Evolutionary conservation across 805 yeast species (phyloP), one percentile per base, ranked within the genome.

Genomic region (Yarrowia sp.): DNA sequence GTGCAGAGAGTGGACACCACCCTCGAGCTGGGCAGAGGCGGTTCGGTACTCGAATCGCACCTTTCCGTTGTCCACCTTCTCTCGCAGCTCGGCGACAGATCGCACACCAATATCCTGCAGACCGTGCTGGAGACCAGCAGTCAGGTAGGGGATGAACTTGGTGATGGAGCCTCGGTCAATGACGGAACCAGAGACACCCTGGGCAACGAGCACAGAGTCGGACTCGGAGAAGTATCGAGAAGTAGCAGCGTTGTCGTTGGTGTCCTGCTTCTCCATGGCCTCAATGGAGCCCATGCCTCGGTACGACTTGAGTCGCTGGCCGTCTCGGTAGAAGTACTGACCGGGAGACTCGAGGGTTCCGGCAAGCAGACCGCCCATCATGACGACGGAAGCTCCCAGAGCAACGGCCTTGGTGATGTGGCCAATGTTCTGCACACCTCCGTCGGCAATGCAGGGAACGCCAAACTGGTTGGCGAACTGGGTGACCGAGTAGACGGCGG

Each of bases 231-330:
- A 95, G 84, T 95, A 95, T 80, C 99, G 89, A 51, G 98, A 92
- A 68, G 99, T 91, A 57, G 99, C 93, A 65, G 99, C 99, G 75
- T 95, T 95, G 73, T 96, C 97, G 77, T 86, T 86, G 74, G 82
- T 83, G 71, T 87, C 86, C 69, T 98, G 90, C 77, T 84, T 80
- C 84, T 92, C 93, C 98, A 93, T 93, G 71, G 99, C 99, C 78
- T 93, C 99, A 73, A 95, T 87, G 45, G 98, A 93, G 73, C 99
- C 99, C 99, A 95, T 95, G 82, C 99, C 99, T 82, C 99, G 88
- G 85, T 95, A 95, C 67, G 91, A 80, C 85, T 95, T 95, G 79
- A 95, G 86, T 81, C 99, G 89, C 84, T 95, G 87, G 76, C 99
- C 99, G 75, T 95, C 99, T 76, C 96, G 86, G 88, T 87, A 95